Base-by-base conservation (phyloP, 768 basidiomycete genomes). In the Macrolepiota dolichaula region DNA sequence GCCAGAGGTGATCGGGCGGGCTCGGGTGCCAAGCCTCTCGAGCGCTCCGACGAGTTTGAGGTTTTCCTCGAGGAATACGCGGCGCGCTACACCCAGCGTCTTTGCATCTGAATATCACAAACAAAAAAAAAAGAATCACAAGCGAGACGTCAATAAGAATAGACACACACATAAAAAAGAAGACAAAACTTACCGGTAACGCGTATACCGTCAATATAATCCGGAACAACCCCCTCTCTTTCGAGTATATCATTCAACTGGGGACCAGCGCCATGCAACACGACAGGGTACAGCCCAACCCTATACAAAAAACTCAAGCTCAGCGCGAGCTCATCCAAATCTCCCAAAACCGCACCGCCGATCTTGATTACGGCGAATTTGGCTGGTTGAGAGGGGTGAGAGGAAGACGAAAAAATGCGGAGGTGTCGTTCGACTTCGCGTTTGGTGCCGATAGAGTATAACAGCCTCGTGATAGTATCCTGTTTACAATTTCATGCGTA, bases 281-380 rank as follows among this genome's bases (percentile, higher is more conserved):
- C 87, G 62, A 99, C 91, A 0, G 97, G 97, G 77, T 96, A 99
- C n/a, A 99, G 84, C 3, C 97, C 97, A 52, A 99, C 90, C 35
- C 95, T 87, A 76, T 96, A 96, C 62, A 99, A 80, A 81, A 98
- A 99, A 75, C 94, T 96, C 67, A 99, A 82, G 64, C 92, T 96
- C 54, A 96, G 85, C 4, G 96, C 95, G 51, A 99, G 87, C 65
- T 98, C 96, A 64, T 98, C 91, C 55, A 98, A 78, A 62, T 98
- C 85, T 68, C 89, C 91, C 5, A 99, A 82, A 46, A 98, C 96
- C 7, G 93, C 96, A 51, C 97, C 97, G 62, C 97, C 97, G 67
- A 99, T 88, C 77, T 99, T 99, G 81, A 99, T 89, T 62, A 99
- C 97, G 40, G 94, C 95, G 69, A 97, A 97, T 73, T 94, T 96